Evolutionary conservation across 1,284 basidiomycete genomes (phyloP), one percentile per base, ranked within the genome.

Genomic region (Lignosus rhinocerotis): DNA sequence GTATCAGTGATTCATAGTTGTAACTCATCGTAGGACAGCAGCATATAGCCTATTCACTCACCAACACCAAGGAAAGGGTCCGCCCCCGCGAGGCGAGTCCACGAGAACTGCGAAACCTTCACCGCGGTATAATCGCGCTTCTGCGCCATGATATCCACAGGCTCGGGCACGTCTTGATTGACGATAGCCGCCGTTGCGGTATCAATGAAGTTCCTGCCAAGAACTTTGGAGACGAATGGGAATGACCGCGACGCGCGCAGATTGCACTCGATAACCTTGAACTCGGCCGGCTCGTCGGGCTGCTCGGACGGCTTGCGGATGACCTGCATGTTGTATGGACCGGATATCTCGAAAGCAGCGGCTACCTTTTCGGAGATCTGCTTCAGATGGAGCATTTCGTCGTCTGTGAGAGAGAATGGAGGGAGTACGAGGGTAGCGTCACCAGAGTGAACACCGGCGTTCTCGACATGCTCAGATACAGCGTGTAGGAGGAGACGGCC

Each of bases 231-330:
- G 6, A 99, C 97, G 78, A 99, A 99, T 66, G 97, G 97, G 92
- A 98, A 99, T 48, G 94, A 97, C 45, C 97, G 88, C 46, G 95
- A 97, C 30, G 97, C 97, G 66, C 97, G 93, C 53, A 99, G 80
- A 78, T 99, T 99, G 77, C 97, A 99, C 77, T 99, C 96, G 65
- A 99, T 99, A 64, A 99, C 96, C 82, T 98, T 99, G 68, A 99
- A 85, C 60, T 85, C 80, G 8, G 90, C 81, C 56, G 88, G 81
- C 58, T 85, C 78, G 51, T 81, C 82, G 31, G 73, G 69, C 12
- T 75, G 76, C 30, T 78, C 78, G 9, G 84, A 74, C 2, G 87
- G 84, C 76, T 96, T 94, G 71, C 92, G 88, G 77, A 99, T 99
- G 74, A 99, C 86, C 77, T 99, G 97, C 95, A 99, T 99, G 77